A percentile compares a stretch with the other conserved stretches of the same genome.
phyloP scores from a whole-genome alignment of 1,139 yeast genomes.

The Hemisphaericaspora subhashii region DNA sequence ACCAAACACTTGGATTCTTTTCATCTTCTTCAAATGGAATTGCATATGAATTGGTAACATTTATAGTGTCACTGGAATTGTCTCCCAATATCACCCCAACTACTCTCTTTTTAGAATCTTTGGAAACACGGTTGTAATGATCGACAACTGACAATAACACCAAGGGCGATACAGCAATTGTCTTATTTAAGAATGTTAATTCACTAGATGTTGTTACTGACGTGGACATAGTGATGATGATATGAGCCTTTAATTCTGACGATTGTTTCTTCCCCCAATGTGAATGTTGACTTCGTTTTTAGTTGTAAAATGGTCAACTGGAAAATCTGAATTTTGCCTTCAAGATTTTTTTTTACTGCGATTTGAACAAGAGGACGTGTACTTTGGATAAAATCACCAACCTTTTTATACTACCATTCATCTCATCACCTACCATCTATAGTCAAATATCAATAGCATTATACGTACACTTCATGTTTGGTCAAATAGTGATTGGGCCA shows the following conservation, averaged over 20 bases:
- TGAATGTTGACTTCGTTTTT: no score
- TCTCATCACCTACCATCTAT: neutral
- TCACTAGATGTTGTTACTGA: constrained; percentile 24
- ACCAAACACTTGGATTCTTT: constrained; percentile 92
- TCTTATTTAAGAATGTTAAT: constrained; percentile 44
- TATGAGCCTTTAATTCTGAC: no score
- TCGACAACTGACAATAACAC: constrained; percentile 93
- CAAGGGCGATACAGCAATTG: constrained; percentile 92
- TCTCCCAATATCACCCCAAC: constrained; percentile 95
- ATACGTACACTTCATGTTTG: constrained; percentile 47
- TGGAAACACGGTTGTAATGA: constrained; percentile 85
- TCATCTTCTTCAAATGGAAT: constrained; percentile 98
- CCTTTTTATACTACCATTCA: neutral
- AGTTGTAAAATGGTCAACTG: no score
- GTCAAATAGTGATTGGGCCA: constrained; percentile 94
- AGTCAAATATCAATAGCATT: neutral
- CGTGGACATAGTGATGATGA: neutral
- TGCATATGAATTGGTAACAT: constrained; percentile 78
- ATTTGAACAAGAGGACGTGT: neutral
- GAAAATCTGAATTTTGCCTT: constrained; percentile 4
- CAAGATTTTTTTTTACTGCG: neutral
- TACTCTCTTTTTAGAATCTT: constrained; percentile 71
- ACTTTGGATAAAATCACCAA: constrained; percentile 1
- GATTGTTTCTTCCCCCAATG: no score
- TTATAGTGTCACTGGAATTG: constrained; percentile 52